Evolutionary conservation across 306 rosid species (phyloP).

Genomic region (Morella rubra): DNA sequence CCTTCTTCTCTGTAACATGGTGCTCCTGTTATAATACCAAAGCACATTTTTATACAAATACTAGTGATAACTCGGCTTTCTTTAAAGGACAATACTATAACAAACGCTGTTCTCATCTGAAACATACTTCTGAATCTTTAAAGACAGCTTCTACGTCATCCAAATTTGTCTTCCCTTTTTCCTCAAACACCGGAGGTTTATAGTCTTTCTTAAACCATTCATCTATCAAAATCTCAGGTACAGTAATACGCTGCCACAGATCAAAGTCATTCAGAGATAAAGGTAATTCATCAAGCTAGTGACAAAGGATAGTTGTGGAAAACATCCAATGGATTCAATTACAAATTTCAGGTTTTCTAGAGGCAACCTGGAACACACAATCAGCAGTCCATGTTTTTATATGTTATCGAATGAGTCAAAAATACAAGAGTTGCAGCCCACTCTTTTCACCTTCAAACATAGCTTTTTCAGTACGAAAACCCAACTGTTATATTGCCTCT

Average conservation of each 20-base stretch:
- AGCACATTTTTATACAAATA: slow-evolving; percentile 20
- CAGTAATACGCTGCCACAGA: slow-evolving; percentile 74
- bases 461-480: no score
- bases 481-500: not conserved
- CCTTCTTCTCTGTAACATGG: slow-evolving; percentile 91
- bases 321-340: not conserved
- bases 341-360: not conserved
- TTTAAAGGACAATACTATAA: slow-evolving; percentile 15
- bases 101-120: slow-evolving; percentile 19
- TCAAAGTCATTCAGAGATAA: slow-evolving; percentile 27
- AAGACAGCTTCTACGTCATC: slow-evolving; percentile 98
- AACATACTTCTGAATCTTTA: slow-evolving; percentile 86
- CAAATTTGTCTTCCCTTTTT: slow-evolving; percentile 69
- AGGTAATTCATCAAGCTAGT: slow-evolving; percentile 15
- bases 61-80: slow-evolving; percentile 16
- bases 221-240: slow-evolving; percentile 72
- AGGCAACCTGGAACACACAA: not conserved
- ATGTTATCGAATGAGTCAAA: slow-evolving; percentile 2
- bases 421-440: slow-evolving; percentile 1
- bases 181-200: slow-evolving; percentile 82
- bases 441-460: slow-evolving; percentile 5
- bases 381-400: not conserved
- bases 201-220: slow-evolving; percentile 94
- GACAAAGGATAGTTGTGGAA: not conserved
- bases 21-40: slow-evolving; percentile 62